Evolutionary conservation across 1,284 basidiomycete genomes (phyloP), one percentile per base, ranked within the genome.

Genomic region (Puccinia horiana): DNA sequence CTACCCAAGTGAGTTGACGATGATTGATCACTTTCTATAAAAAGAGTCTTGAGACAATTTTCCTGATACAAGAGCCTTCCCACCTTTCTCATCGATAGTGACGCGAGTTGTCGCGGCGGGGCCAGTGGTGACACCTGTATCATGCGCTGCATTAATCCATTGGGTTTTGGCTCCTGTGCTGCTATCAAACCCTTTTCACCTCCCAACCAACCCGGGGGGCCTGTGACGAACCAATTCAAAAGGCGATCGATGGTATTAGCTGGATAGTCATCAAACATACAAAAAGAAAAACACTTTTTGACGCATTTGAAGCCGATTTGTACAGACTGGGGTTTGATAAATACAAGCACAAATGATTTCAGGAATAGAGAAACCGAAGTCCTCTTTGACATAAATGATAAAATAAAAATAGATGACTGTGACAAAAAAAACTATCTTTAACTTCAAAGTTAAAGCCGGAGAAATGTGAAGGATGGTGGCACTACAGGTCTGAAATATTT

Each of bases 111-210:
- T 23, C 52, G 70, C n/a, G 78, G 69, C 26, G 78, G 78, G 9
- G 26, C 40, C 20, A 56, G 69, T 14, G 70, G 70, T 18, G 72
- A 81, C 42, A 75, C 80, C 8, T 81, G 80, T 29, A 75, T 81
- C 20, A 75, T 81, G 80, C 70, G 72, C 11, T 81, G 80, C 61
- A 75, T 73, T 16, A 81, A 81, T 67, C 72, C 80, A 54, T 52
- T 75, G 23, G 80, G 80, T 0, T 81, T 81, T 56, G 80, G 80
- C 32, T 81, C 80, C 12, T 81, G 80, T 26, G 80, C 80, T 35
- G 80, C 80, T 37, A 73, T 81, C 54, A 72, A 81, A 35, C 78
- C 58, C 14, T 81, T 61, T 26, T 61, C 69, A 49, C 49, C 52
- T 23, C 18, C 40, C 20, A 40, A 61, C 44, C 78, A 63, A 74